Percentiles rank a stretch among this genome's conserved stretches.
Conservation (phyloP, 306 rosid genomes). For the Sophora flavescens region DNA sequence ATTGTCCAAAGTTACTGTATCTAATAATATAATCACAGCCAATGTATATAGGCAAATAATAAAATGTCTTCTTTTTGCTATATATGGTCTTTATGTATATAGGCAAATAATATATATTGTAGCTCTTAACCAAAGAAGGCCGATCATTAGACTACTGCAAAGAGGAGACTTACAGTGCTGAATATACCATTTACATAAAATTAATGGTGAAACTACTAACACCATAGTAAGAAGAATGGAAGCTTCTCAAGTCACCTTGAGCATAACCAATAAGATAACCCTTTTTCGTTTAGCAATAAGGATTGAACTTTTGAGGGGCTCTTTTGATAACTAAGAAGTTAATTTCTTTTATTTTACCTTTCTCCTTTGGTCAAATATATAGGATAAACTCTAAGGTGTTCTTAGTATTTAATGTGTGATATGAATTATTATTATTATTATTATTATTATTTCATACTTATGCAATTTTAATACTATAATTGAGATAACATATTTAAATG, state of each 20-base stretch:
- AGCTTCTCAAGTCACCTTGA: not conserved
- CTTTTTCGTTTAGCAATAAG: not conserved
- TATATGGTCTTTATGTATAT: not conserved
- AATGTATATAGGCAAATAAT: not conserved
- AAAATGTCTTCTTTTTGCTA: not conserved
- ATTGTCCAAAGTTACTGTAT: conserved; percentile 1
- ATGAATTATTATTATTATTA: too few relatives aligned
- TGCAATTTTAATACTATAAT: too few relatives aligned
- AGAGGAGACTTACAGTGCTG: not conserved
- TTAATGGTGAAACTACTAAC: not conserved
- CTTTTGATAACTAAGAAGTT: too few relatives aligned
- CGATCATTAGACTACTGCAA: not conserved
- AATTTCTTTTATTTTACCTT: too few relatives aligned
- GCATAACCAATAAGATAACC: not conserved
- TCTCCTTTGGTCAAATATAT: too few relatives aligned
- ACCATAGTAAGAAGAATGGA: too few relatives aligned
- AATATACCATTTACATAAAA: too few relatives aligned
- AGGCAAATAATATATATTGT: not conserved
- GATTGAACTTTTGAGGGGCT: not conserved
- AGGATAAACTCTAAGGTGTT: too few relatives aligned
- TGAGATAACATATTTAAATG: too few relatives aligned
- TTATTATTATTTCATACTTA: too few relatives aligned
- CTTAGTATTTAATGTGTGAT: too few relatives aligned
- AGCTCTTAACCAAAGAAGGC: not conserved
- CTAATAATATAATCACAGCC: not conserved